Evolutionary conservation across 1,284 basidiomycete genomes (phyloP), one percentile per base, ranked within the genome.

Genomic region (Lignosus rhinocerotis): DNA sequence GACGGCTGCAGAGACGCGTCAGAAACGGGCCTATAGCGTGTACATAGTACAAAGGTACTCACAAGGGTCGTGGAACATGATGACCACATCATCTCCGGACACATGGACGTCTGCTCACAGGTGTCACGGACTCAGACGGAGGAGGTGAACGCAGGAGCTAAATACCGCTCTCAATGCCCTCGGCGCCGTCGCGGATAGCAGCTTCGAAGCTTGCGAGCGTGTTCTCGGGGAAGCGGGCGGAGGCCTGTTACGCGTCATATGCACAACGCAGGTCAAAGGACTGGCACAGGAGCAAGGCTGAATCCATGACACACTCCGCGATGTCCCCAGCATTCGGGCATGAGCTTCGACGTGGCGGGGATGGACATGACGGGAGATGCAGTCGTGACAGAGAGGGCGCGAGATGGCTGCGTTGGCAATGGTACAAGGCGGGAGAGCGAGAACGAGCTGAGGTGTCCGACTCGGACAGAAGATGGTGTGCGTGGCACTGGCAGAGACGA

Each of bases 21-120:
- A 36, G 41, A 17, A 14, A 19, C 21, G 48, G 31, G 53, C 46
- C 47, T 56, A 25, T 56, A 31, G 58, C 42, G 41, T 14, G 45
- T 52, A 34, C 41, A 12, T 47, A 33, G 14, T 21, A n/a, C 72
- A 60, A 14, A 4, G 38, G 47, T 19, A 71, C 85, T 70, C 66
- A 89, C 90, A 85, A 31, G 93, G 92, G 75, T 98, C 96, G 75
- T 98, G 95, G 76, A 96, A 97, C 93, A 98, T 95, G 64, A 98
- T 77, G 51, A 98, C 90, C 53, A 94, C 86, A 69, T 88, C 82
- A 78, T 98, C 96, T 69, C 83, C 77, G 55, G 96, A 96, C 71
- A 98, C 90, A 76, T 98, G 96, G 68, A 98, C 94, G 84, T 98
- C 96, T 95, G 84, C 65, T 74, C 73, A 75, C 71, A 68, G 66